Percentiles rank a stretch among this genome's conserved stretches.
phyloP scores from a whole-genome alignment of 495 filamentous ascomycete genomes.

The Umbilicaria muhlenbergii region DNA sequence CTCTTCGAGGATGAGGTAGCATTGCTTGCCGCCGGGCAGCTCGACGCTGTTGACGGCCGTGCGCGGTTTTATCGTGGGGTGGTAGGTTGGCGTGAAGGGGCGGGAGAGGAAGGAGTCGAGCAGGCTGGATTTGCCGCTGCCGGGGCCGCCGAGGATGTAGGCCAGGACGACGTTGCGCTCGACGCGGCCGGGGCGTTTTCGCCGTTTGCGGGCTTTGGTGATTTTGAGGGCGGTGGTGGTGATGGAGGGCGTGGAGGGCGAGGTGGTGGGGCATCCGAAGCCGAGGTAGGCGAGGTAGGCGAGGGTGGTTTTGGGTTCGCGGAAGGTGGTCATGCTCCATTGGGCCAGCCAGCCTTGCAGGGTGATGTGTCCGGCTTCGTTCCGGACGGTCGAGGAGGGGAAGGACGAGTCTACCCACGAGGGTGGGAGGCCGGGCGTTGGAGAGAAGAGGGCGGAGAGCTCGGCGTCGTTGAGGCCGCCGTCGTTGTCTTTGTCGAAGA shows the following conservation, averaged over 20 bases:
- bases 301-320: slow-evolving; percentile 84
- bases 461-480: slow-evolving; percentile 80
- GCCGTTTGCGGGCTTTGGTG: slow-evolving; percentile 75
- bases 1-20: slow-evolving; percentile 89
- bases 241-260: slow-evolving; percentile 48
- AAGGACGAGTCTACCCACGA: slow-evolving; percentile 89
- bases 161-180: slow-evolving; percentile 94
- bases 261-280: slow-evolving; percentile 49
- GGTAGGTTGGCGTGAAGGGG: slow-evolving; percentile 71
- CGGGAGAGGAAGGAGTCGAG: slow-evolving; percentile 83
- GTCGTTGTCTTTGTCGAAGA: slow-evolving; percentile 95
- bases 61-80: slow-evolving; percentile 86
- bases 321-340: slow-evolving; percentile 99
- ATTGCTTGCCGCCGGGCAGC: slow-evolving; percentile 88
- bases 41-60: slow-evolving; percentile 94
- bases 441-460: slow-evolving; percentile 73
- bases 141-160: slow-evolving; percentile 74
- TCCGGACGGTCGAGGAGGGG: slow-evolving; percentile 84
- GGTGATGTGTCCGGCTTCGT: slow-evolving; percentile 89
- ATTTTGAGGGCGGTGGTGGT: slow-evolving; percentile 76
- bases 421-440: slow-evolving; percentile 73
- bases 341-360: slow-evolving; percentile 96
- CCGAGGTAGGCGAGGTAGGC: slow-evolving; percentile 93
- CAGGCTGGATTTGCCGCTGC: slow-evolving; percentile 76
- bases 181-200: slow-evolving; percentile 64